A percentile compares a stretch with the other conserved stretches of the same genome.
Conservation (phyloP, 2,329 filamentous ascomycete genomes). For the Botrytis galanthina region DNA sequence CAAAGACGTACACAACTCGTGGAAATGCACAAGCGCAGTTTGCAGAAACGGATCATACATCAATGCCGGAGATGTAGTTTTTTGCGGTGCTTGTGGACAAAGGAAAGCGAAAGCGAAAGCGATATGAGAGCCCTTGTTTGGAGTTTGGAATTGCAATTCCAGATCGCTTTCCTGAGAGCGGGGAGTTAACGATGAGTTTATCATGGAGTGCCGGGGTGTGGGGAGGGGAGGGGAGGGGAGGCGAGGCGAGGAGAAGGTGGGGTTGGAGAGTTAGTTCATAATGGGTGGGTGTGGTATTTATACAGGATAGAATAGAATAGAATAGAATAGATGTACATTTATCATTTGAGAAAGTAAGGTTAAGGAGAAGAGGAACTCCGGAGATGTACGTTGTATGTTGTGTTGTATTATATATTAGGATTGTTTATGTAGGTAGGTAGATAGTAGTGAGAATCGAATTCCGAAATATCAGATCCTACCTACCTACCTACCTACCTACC, state of each 20-base stretch:
- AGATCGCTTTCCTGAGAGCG: not conserved
- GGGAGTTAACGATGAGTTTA: not conserved
- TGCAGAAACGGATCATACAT: constrained; percentile 60
- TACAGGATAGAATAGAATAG: not conserved
- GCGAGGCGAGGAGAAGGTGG: too few relatives aligned
- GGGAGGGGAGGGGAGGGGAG: too few relatives aligned
- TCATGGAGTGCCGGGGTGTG: not conserved
- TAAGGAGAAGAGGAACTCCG: not conserved
- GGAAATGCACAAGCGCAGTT: constrained; percentile 57
- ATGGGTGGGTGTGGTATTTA: too few relatives aligned
- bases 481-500: too few relatives aligned
- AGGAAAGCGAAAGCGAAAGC: constrained; percentile 34
- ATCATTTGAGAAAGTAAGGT: not conserved
- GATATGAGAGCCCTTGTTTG: not conserved
- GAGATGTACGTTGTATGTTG: not conserved
- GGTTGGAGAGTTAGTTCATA: not conserved
- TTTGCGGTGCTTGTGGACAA: constrained; percentile 67
- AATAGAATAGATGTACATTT: not conserved
- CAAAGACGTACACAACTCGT: constrained; percentile 53
- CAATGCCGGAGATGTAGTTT: constrained; percentile 66
- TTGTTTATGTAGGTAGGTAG: not conserved
- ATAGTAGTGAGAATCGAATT: not conserved
- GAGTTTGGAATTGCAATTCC: not conserved
- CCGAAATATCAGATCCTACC: not conserved
- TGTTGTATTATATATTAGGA: not conserved